Evolutionary conservation across 2,329 filamentous ascomycete species (phyloP), one percentile per base, ranked within the genome.

Genomic region (Pyrenophora seminiperda): DNA sequence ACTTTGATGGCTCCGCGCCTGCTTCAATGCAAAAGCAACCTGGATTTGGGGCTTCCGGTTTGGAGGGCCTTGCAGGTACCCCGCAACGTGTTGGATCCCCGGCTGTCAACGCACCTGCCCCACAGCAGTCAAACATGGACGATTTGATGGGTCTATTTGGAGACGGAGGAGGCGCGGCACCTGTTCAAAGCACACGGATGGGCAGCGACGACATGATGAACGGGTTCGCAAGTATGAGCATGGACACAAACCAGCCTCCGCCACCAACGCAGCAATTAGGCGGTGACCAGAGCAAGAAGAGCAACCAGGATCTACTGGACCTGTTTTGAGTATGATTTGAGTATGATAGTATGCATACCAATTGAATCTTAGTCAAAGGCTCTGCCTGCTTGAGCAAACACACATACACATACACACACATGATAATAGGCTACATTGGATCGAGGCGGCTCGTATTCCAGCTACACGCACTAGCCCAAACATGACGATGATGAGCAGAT

Each of bases 1-100:
- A 96, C 73, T 96, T 96, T 69, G 94, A 97, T 67, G 94, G 93
- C 19, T 88, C 90, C 2, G 92, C 89, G 2, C 93, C 93, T 3
- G 93, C 94, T n/a, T 93, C 90, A 10, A 81, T 90, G 42, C 88
- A 92, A 59, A 83, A 83, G 47, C 79, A 85, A 56, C 81, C 84
- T 13, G 63, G 72, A n/a, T 70, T 67, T 37, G 77, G 79, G 37
- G 56, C 76, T 14, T 79, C 77, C 11, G 79, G 79, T 34, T 66
- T 84, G 13, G 81, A 82, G 63, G 78, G 80, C 10, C 70, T 82
- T 33, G 76, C 83, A 6, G 84, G 82, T 31, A 91, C 88, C 22
- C 88, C 88, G 4, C 85, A 88, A 56, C 79, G 88, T 43, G 80
- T 87, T 17, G 83, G 81, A 30, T 90, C 86, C 58, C 88, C 88